Percentiles rank a stretch among this genome's conserved stretches.
Conservation (phyloP, 257 asterid genomes). For the Plantago major region DNA sequence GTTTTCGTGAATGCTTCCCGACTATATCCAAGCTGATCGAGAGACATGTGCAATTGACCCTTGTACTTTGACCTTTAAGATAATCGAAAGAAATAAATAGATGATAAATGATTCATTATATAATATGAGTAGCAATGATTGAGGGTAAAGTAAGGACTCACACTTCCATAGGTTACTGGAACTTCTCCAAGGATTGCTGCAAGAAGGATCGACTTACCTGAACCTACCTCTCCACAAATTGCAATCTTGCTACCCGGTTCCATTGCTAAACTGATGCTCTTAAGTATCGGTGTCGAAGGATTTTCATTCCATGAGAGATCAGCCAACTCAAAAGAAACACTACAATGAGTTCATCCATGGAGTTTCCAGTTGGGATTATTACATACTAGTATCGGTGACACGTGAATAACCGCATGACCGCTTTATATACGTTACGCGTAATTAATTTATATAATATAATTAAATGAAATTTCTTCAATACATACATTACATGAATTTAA, state of each 20-base stretch:
- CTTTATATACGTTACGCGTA: no score
- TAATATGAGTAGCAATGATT: neutral
- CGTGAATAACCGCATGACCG: no score
- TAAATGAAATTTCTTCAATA: no score
- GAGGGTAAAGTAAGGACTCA: slow-evolving; percentile 37
- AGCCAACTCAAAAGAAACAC: slow-evolving; percentile 47
- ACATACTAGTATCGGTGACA: no score
- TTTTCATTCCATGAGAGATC: slow-evolving; percentile 75
- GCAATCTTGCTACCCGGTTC: slow-evolving; percentile 73
- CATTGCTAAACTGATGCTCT: slow-evolving; percentile 48
- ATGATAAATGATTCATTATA: neutral
- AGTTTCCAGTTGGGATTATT: no score
- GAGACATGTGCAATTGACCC: slow-evolving; percentile 87
- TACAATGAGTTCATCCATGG: no score
- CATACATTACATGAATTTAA: no score
- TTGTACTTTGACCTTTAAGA: slow-evolving; percentile 58
- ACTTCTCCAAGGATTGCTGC: slow-evolving; percentile 90
- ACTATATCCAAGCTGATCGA: slow-evolving; percentile 98
- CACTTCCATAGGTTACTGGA: slow-evolving; percentile 68
- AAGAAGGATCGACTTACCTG: slow-evolving; percentile 94
- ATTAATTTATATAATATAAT: no score
- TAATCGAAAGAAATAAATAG: neutral
- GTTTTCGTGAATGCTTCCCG: slow-evolving; percentile 83
- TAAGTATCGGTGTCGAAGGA: slow-evolving; percentile 44
- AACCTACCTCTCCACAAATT: slow-evolving; percentile 96